Conservation (phyloP, 495 filamentous ascomycete genomes). For the Trichoderma asperelloides region DNA sequence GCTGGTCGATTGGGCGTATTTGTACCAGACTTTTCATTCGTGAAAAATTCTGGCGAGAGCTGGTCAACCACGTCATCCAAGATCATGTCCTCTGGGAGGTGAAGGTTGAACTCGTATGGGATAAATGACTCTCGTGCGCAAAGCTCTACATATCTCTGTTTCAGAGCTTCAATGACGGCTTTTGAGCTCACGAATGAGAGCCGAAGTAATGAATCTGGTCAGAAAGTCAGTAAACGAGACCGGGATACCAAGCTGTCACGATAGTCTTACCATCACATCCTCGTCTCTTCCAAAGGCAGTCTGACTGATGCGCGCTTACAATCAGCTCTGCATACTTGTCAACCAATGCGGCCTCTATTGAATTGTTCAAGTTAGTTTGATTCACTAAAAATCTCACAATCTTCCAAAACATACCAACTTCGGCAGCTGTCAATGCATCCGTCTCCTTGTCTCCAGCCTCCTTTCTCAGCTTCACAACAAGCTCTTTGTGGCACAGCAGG, state of each 20-base stretch:
- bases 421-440: constrained; percentile 33
- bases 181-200: constrained; percentile 47
- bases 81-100: constrained; percentile 35
- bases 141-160: constrained; percentile 52
- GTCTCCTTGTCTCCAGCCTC: constrained; percentile 58
- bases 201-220: constrained; percentile 34
- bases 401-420: constrained; percentile 26
- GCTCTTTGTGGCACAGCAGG: constrained; percentile 68
- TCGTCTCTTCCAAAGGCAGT: constrained; percentile 76
- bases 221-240: constrained; percentile 36
- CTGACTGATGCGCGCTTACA: constrained; percentile 66
- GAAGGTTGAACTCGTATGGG: constrained; percentile 44
- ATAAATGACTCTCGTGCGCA: constrained; percentile 36
- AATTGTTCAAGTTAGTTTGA: constrained; percentile 9
- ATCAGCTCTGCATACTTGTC: constrained; percentile 65
- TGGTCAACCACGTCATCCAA: constrained; percentile 40
- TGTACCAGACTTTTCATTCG: constrained; percentile 16
- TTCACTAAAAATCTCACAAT: not conserved
- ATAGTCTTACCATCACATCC: constrained; percentile 66
- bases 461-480: constrained; percentile 67
- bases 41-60: constrained; percentile 39
- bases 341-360: constrained; percentile 56
- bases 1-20: constrained; percentile 51
- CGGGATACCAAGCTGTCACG: constrained; percentile 25
- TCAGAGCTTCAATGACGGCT: constrained; percentile 45